Evolutionary conservation across 805 yeast genomes (phyloP), one percentile per base, ranked within the genome.

Genomic region (Starmerella stellata): DNA sequence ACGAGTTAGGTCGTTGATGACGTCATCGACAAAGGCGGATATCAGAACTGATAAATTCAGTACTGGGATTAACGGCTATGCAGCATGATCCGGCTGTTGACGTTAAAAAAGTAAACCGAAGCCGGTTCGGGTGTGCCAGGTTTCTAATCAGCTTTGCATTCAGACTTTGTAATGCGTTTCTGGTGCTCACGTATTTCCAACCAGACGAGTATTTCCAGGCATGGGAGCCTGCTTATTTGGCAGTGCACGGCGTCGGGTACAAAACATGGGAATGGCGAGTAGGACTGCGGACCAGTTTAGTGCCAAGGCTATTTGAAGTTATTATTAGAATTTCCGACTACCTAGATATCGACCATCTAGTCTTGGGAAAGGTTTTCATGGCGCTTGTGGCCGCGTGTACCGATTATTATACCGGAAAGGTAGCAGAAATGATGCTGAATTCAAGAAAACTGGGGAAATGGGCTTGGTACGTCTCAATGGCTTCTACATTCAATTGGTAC

Each of bases 141-240:
- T 42, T 38, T 47, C 25, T 19, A 8, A 2, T 40, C 2, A 37
- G 47, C 9, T 15, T 47, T 9, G 32, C 31, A 15, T 43, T 48
- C 21, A 57, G 93, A 30, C 44, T 75, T 8, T 24, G 69, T 49
- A 82, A 83, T 56, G 70, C 92, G 0, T 52, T 78, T 19, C 55
- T 74, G 1, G 69, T 72, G 4, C 54, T 54, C 39, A 82, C 96
- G 0, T 90, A 73, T 53, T 90, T 90, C 59, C 99, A 90, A 56
- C 87, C 98, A 0, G 99, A 90, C 56, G 99, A 90, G 57, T 90
- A 67, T 58, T 90, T 76, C 74, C 99, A 90, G 58, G 65, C 85
- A 0, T 60, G 90, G 37, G 98, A 90, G 52, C 94, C 95, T 0
- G 98, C 96, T 0, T 94, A 83, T 56, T 41, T 52, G 3, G 60